Evolutionary conservation across 164 flowering plant genomes (phyloP), one percentile per base, ranked within the genome.

Genomic region (Taxillus chinensis): DNA sequence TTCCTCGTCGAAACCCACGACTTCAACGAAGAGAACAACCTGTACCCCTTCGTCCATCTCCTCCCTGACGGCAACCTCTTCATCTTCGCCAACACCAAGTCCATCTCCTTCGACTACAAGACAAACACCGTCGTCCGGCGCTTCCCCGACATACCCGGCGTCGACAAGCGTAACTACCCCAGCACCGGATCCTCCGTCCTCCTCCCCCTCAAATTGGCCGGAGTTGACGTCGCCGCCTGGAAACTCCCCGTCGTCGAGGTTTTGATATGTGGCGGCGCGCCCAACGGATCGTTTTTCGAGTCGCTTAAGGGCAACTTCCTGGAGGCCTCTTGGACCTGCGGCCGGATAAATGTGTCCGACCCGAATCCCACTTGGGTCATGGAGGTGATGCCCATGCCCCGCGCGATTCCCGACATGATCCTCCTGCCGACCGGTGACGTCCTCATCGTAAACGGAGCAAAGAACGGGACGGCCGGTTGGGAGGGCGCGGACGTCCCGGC

Each of bases 231-330:
- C 27, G 64, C 27, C 27, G 13, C 39, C 0, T 27, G 27, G 27
- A 27, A 27, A 27, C 27, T 27, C 27, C 27, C 27, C 27, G 69
- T 43, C 38, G 79, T 71, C 40, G 96, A 92, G 71, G 78, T 92
- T 9, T 60, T 87, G 87, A 64, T 92, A 5, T 92, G 96, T 66
- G 96, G 98, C n/a, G 98, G 96, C 0, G 83, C 93, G 3, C 79
- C 77, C 3, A 49, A 67, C 0, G 90, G 88, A 2, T 58, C 98
- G 2, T 87, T 67, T 46, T 3, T n/a, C 39, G 61, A 62, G 57
- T 68, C 87, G 1, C 40, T 49, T 2, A 41, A 9, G 4, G 68
- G 74, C 3, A 46, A 59, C 5, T 83, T 60, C 72, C 55, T 79
- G 10, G 51, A 62, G 5, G 96, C 95, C 0, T 77, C 86, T 0